Evolutionary conservation across 148 eudicot genomes (phyloP).

Genomic region (Simmondsia chinensis): DNA sequence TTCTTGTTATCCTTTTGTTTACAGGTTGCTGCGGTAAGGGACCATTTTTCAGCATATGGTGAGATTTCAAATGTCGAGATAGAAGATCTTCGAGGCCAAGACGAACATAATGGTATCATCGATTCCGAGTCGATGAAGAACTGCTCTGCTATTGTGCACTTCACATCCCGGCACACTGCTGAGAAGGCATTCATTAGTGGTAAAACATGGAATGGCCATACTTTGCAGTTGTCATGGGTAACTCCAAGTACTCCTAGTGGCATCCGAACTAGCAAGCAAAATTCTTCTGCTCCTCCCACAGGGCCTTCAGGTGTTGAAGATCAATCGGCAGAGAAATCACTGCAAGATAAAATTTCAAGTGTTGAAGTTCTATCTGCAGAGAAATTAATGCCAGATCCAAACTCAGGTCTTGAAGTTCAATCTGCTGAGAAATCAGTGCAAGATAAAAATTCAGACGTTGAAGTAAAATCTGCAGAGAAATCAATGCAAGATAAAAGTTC

Average conservation of each 20-base stretch:
- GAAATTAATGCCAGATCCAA: too few relatives aligned
- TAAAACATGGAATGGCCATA: conserved; percentile 61
- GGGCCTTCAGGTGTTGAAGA: conserved; percentile 22
- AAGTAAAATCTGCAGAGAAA: conserved; percentile 8
- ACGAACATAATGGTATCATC: conserved; percentile 6
- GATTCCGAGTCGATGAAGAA: conserved; percentile 24
- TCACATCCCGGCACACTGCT: conserved; percentile 60
- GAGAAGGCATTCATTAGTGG: conserved; percentile 71
- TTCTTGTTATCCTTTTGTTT: conserved; percentile 3
- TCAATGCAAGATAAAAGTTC: conserved; percentile 11
- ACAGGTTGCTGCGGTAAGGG: conserved; percentile 65
- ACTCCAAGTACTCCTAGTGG: conserved; percentile 25
- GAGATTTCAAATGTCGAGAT: conserved; percentile 50
- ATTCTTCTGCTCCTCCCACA: conserved; percentile 31
- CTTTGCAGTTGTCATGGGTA: conserved; percentile 58
- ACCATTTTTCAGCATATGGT: conserved; percentile 56
- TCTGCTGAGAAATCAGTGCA: too few relatives aligned
- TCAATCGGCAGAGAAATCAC: conserved; percentile 18
- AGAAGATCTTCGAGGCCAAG: conserved; percentile 33
- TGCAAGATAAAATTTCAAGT: too few relatives aligned
- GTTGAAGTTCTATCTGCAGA: too few relatives aligned
- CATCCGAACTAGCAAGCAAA: conserved; percentile 32
- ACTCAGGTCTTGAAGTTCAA: too few relatives aligned
- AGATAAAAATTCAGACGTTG: conserved; percentile 19
- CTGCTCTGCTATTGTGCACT: conserved; percentile 47